Conservation (phyloP, 495 filamentous ascomycete species). For the Xylaria telfairii region DNA sequence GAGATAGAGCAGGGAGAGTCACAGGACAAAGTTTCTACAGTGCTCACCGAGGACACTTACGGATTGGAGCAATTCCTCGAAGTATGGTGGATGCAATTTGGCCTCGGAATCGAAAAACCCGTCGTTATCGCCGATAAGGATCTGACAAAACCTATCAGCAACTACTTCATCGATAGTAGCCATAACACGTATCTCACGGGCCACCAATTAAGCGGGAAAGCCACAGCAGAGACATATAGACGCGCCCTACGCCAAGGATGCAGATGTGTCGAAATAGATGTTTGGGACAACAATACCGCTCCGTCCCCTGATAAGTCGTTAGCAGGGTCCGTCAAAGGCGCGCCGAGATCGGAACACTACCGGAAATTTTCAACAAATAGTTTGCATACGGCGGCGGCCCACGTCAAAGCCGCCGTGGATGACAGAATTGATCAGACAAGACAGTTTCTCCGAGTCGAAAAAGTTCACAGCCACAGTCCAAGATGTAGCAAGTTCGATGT, state of each 20-base stretch:
- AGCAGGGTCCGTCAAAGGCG: constrained; percentile 26
- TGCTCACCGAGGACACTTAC: constrained; percentile 41
- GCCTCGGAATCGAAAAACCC: constrained; percentile 42
- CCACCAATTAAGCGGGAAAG: constrained; percentile 81
- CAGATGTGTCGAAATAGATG: constrained; percentile 93
- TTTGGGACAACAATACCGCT: constrained; percentile 78
- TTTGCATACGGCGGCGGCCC: constrained; percentile 41
- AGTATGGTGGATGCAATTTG: constrained; percentile 44
- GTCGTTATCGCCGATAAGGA: constrained; percentile 38
- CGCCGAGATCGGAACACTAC: constrained; percentile 36
- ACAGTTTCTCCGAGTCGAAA: constrained; percentile 36
- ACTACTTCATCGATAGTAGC: constrained; percentile 90
- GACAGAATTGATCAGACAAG: constrained; percentile 42
- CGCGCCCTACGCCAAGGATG: constrained; percentile 74
- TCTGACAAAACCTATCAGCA: constrained; percentile 67
- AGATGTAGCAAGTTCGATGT: constrained; percentile 43
- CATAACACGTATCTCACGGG: constrained; percentile 96
- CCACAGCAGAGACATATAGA: constrained; percentile 81
- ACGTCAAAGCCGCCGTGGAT: constrained; percentile 42
- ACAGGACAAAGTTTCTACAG: constrained; percentile 15
- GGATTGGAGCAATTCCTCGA: constrained; percentile 51
- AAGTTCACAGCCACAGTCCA: constrained; percentile 42
- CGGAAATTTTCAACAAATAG: constrained; percentile 45
- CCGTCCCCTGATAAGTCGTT: constrained; percentile 29
- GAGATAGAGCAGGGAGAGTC: constrained; percentile 45